Evolutionary conservation across 2,329 filamentous ascomycete genomes (phyloP), one percentile per base, ranked within the genome.

Genomic region (Samsoniella hepiali): DNA sequence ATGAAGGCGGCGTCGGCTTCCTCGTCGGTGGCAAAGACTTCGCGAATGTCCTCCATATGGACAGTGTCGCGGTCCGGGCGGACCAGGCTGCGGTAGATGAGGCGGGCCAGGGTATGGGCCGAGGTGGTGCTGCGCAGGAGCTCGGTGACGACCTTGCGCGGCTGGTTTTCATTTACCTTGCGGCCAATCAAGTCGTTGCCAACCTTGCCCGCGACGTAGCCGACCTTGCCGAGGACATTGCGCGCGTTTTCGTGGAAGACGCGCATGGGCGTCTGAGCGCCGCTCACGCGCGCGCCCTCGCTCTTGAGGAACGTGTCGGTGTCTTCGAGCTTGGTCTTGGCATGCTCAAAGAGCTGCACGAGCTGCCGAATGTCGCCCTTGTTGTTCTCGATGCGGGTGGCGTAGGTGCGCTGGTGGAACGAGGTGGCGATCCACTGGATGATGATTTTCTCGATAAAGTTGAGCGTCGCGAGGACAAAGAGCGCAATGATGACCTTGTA

Each of bases 371-470:
- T 93, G 71, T 96, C 91, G 67, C 93, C 92, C 73, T 96, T 96
- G 80, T 97, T 96, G 74, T 94, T 83, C 66, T 95, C 91, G 69
- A 97, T 97, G 17, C 94, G 84, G 69, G 94, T 91, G 31, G 91
- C 88, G 71, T 98, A 98, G 0, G 94, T 97, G 51, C 94, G 86
- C 64, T 91, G 81, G 74, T 98, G 94, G 76, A 98, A 98, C 66
- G 90, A 93, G 64, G 93, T 93, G 38, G 94, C 93, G 68, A 98
- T 96, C 77, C 96, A 88, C 72, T 97, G 93, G 62, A 97, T 96
- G 68, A 96, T 84, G 65, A 97, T 90, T 80, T 97, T 98, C 75
- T 97, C 93, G 59, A 89, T 81, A 65, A 95, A 89, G 75, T 98
- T 97, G 66, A 97, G 80, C 3, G 87, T 81, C 0, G 88, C 84